Conservation (phyloP, 768 basidiomycete species). For the Panellus pusillus region DNA sequence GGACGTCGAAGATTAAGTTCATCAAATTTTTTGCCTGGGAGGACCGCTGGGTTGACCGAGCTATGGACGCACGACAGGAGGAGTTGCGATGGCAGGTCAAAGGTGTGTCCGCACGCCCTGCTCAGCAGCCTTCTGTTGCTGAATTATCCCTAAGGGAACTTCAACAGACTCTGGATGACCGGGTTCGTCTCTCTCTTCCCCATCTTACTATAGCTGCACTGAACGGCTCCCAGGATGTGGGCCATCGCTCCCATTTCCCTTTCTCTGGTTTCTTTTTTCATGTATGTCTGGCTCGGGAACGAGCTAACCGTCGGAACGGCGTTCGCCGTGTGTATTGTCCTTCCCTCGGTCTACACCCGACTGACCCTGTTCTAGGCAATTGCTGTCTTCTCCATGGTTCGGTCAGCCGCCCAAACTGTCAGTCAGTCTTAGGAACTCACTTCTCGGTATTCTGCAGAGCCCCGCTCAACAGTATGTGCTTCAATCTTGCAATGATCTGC, state of each 20-base stretch:
- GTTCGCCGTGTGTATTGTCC: constrained; percentile 61
- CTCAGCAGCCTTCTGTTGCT: not conserved
- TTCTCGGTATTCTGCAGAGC: not conserved
- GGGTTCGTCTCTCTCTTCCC: not conserved
- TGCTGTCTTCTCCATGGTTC: constrained; percentile 82
- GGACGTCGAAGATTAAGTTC: constrained; percentile 43
- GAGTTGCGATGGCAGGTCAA: constrained; percentile 82
- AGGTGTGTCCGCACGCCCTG: constrained; percentile 34
- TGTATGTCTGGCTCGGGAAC: constrained; percentile 69
- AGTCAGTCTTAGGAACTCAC: constrained; percentile 4
- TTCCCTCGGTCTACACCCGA: not conserved
- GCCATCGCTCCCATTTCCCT: constrained; percentile 40
- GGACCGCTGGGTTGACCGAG: constrained; percentile 69
- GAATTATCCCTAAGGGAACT: not conserved
- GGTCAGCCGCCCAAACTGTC: constrained; percentile 32
- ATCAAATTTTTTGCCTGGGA: constrained; percentile 88
- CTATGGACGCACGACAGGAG: constrained; percentile 57
- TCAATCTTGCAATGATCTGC: not conserved
- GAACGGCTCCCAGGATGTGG: not conserved
- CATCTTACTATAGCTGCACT: not conserved
- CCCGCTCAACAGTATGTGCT: not conserved
- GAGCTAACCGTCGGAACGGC: constrained; percentile 77
- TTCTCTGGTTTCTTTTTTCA: constrained; percentile 72
- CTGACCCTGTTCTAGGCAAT: constrained; percentile 50
- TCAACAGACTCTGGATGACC: not conserved